Evolutionary conservation across 2,329 filamentous ascomycete species (phyloP), one percentile per base, ranked within the genome.

Genomic region (Sclerotinia spermophila): DNA sequence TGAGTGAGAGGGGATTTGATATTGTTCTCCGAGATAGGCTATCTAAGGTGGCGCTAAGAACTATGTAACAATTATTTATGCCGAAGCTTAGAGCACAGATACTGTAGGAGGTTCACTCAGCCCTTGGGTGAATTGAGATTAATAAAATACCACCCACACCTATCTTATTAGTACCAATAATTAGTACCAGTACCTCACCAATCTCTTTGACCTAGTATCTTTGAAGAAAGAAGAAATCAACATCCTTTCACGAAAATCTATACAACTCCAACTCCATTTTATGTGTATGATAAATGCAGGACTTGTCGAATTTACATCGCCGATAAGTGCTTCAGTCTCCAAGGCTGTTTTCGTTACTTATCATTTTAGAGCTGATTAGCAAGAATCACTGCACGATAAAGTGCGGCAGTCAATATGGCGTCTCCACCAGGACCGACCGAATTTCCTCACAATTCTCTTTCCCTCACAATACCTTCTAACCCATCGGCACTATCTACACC

Each of bases 401-500:
- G 35, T 66, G 38, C 44, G 13, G 17, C 48, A 35, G 30, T 67
- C 69, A 48, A 69, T 11, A 79, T 79, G 78, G 77, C 78, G 48
- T 79, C 76, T 68, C 77, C 74, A 73, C 74, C 74, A 33, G 75
- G 76, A 68, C 72, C 56, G 59, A 72, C 76, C 69, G 73, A 62
- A 66, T 77, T 75, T 71, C 73, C 73, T 59, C 71, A 76, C 70
- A 84, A 83, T 80, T 90, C 87, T 68, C 86, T 87, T 53, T 85
- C 86, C 2, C 45, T 65, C 45, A 40, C 62, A 53, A 65, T 53
- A 21, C 33, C 84, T 83, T 75, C 83, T 83, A 68, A 83, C 83
- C 48, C 85, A 84, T 51, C 79, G 84, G 19, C 82, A 84, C 72
- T 82, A 85, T 24, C 86, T 86, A 45, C 82, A 81, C 78, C 92